Base-by-base conservation (phyloP, 768 basidiomycete genomes). In the Crassisporium funariophilum region DNA sequence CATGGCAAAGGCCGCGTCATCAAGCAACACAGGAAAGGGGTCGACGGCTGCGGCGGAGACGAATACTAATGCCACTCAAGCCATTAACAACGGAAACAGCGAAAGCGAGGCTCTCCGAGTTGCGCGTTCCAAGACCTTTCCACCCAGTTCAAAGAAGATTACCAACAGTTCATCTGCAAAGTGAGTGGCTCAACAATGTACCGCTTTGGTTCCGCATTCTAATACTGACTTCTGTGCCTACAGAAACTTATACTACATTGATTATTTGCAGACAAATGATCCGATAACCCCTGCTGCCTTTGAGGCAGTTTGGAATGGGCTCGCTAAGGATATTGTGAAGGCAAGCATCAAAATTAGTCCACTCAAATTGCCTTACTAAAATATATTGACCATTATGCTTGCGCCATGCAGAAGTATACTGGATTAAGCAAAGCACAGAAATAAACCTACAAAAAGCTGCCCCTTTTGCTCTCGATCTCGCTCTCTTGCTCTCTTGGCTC, bases 151-250 rank as follows among this genome's bases (percentile, higher is more conserved):
- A 31, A 31, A 31, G 29, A 31, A n/a, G 29, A n/a, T 31, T 10
- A 31, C 29, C 10, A 31, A 10, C 3, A 31, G 29, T 5, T 31
- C 29, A 31, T 31, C 29, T 11, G 29, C 29, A 31, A 31, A 31
- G 29, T 31, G n/a, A 31, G 29, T 31, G 29, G 10, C n/a, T n/a
- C n/a, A 2, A 11, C 29, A 31, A 11, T 31, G n/a, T 3, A 31
- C 10, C n/a, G 10, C 11, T 31, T 31, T 10, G n/a, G 10, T n/a
- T 10, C n/a, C 29, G 10, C 3, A 31, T 31, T 31, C n/a, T 31
- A 11, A 58, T 22, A 11, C 54, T 50, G 56, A 54, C 56, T 60
- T 62, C 19, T 4, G 2, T 12, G n/a, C n/a, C n/a, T 22, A 20
- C n/a, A 31, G 29, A 31, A 31, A 31, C 5, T n/a, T 31, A 10